These are phyloP conservation scores for Mucor sp. DNA, from an alignment of 371 early-diverging fungal genomes.

Conservation along the genomic window DNA sequence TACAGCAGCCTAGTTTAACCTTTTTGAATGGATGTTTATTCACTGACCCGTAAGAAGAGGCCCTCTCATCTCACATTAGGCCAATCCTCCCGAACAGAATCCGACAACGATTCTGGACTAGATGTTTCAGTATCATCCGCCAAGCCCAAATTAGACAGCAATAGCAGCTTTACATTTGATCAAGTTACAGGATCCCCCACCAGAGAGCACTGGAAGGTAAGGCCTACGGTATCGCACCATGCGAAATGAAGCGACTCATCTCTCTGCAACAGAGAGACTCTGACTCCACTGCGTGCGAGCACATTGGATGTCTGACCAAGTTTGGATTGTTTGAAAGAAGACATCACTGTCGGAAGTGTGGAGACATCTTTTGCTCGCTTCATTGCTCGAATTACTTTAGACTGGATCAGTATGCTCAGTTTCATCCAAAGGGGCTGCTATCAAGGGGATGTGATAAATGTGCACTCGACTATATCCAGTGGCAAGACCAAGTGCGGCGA, in stretches of 20 bases:
- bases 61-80: constrained; percentile 61
- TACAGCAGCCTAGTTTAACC: not conserved
- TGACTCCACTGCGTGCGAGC: constrained; percentile 38
- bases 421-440: constrained; percentile 38
- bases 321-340: constrained; percentile 54
- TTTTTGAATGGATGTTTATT: constrained; percentile 59
- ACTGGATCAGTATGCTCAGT: constrained; percentile 43
- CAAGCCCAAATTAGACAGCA: not conserved
- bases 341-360: constrained; percentile 57
- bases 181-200: constrained; percentile 46
- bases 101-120: constrained; percentile 27
- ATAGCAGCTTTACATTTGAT: constrained; percentile 17
- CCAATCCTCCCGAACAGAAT: constrained; percentile 28
- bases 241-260: too few species aligned
- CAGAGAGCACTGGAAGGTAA: constrained; percentile 54
- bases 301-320: constrained; percentile 27
- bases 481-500: constrained; percentile 31
- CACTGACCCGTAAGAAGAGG: constrained; percentile 60
- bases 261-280: not conserved
- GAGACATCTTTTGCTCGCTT: constrained; percentile 48
- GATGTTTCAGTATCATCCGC: constrained; percentile 15
- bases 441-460: constrained; percentile 50
- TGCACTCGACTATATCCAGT: constrained; percentile 34
- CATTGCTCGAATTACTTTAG: constrained; percentile 55
- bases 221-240: not conserved